Conservation (phyloP, 495 filamentous ascomycete species). For the Rhizodiscina lignyota region DNA sequence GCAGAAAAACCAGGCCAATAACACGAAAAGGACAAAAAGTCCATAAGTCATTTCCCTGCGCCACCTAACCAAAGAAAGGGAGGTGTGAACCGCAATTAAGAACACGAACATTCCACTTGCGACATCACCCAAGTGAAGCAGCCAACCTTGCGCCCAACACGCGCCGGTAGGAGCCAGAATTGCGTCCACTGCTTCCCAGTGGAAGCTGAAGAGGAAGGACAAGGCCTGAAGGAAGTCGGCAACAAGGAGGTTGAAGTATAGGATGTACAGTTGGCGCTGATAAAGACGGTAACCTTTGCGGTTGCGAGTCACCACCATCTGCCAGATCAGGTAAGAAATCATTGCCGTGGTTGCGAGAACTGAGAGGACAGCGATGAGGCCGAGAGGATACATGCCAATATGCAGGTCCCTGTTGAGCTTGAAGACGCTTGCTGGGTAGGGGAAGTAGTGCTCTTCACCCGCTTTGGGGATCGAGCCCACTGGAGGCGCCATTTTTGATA, state of each 20-base stretch:
- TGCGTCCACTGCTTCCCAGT: constrained; percentile 37
- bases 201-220: constrained; percentile 48
- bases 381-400: too few relatives aligned
- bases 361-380: too few relatives aligned
- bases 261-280: constrained; percentile 57
- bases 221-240: constrained; percentile 57
- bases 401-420: too few relatives aligned
- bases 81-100: constrained; percentile 38
- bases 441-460: too few relatives aligned
- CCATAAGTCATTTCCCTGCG: constrained; percentile 1
- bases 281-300: too few relatives aligned
- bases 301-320: too few relatives aligned
- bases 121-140: constrained; percentile 54
- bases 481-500: too few relatives aligned
- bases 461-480: too few relatives aligned
- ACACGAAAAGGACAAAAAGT: not conserved
- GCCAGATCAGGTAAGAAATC: too few relatives aligned
- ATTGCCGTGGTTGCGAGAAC: too few relatives aligned
- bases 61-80: constrained; percentile 20
- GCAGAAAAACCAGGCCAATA: not conserved
- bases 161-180: constrained; percentile 36
- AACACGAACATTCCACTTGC: constrained; percentile 50
- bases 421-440: too few relatives aligned
- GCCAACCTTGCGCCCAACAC: constrained; percentile 57
- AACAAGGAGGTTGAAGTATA: constrained; percentile 57